Conservation (phyloP, 1,284 basidiomycete genomes). For the Papiliotrema terrestris region DNA sequence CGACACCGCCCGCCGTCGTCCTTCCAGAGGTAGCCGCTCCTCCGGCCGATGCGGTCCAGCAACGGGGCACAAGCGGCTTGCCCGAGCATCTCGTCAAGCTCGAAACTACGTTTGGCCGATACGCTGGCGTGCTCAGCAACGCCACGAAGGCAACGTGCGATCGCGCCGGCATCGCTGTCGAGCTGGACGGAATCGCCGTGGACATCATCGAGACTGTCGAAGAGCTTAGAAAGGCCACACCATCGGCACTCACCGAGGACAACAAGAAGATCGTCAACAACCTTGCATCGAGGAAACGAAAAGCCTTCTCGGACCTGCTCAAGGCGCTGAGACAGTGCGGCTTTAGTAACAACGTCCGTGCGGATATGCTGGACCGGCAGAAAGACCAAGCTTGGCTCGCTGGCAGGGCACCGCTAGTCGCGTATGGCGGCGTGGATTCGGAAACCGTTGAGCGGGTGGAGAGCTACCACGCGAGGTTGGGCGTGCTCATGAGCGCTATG, state of each 20-base stretch:
- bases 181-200: slow-evolving; percentile 63
- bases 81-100: slow-evolving; percentile 28
- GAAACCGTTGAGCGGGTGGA: slow-evolving; percentile 51
- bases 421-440: slow-evolving; percentile 14
- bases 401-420: slow-evolving; percentile 44
- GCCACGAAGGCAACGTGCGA: background rate
- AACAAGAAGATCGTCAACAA: slow-evolving; percentile 73
- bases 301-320: slow-evolving; percentile 86
- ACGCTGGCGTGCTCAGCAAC: slow-evolving; percentile 10
- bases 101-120: slow-evolving; percentile 39
- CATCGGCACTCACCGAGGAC: slow-evolving; percentile 59
- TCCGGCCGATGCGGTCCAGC: slow-evolving; percentile 3
- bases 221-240: slow-evolving; percentile 58
- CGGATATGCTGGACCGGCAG: slow-evolving; percentile 66
- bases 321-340: slow-evolving; percentile 84
- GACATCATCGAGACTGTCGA: slow-evolving; percentile 70
- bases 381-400: slow-evolving; percentile 64
- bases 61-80: slow-evolving; percentile 8
- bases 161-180: background rate
- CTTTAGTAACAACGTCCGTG: slow-evolving; percentile 66
- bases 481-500: slow-evolving; percentile 65
- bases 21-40: slow-evolving; percentile 12
- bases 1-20: background rate
- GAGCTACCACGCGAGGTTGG: slow-evolving; percentile 68
- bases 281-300: slow-evolving; percentile 73